Conservation (phyloP, 139 green algal genomes). For the Chlorella ohadii region DNA sequence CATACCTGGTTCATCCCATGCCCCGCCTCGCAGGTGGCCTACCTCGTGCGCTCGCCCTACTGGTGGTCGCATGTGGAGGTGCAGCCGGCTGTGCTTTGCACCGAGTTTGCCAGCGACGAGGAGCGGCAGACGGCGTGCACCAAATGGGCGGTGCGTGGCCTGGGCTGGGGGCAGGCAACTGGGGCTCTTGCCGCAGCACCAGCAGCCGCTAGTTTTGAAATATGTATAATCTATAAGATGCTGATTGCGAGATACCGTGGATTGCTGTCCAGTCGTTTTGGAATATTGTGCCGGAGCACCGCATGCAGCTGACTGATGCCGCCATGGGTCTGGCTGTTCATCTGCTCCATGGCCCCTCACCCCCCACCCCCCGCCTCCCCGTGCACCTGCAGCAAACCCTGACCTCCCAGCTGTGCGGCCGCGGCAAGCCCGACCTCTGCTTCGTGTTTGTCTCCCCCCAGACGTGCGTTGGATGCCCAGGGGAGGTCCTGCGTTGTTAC, state of each 20-base stretch:
- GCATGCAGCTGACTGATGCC: too few species aligned
- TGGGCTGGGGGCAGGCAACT: too few species aligned
- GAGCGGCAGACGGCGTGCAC: constrained; percentile 2
- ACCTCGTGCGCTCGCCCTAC: constrained; percentile 24
- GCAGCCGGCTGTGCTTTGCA: constrained; percentile 20
- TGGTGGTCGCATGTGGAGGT: constrained; percentile 12
- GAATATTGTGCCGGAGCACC: too few species aligned
- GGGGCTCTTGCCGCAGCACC: too few species aligned
- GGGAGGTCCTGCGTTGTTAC: not conserved
- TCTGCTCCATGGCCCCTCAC: too few species aligned
- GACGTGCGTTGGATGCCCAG: not conserved
- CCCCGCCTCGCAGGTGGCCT: constrained; percentile 11
- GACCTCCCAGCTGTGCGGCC: not conserved
- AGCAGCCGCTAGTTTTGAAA: too few species aligned
- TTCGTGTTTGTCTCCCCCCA: constrained; percentile 19
- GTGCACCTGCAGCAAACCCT: not conserved
- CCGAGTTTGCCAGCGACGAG: not conserved
- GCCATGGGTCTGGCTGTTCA: too few species aligned
- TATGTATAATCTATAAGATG: too few species aligned
- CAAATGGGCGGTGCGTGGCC: constrained; percentile 23
- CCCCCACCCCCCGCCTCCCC: too few species aligned
- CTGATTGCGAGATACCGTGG: too few species aligned
- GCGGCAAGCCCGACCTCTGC: constrained; percentile 24
- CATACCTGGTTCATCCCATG: too few species aligned
- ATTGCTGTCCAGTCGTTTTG: too few species aligned